Evolutionary conservation across 176 grass and related monocot species (phyloP).

Genomic region (Canna indica): DNA sequence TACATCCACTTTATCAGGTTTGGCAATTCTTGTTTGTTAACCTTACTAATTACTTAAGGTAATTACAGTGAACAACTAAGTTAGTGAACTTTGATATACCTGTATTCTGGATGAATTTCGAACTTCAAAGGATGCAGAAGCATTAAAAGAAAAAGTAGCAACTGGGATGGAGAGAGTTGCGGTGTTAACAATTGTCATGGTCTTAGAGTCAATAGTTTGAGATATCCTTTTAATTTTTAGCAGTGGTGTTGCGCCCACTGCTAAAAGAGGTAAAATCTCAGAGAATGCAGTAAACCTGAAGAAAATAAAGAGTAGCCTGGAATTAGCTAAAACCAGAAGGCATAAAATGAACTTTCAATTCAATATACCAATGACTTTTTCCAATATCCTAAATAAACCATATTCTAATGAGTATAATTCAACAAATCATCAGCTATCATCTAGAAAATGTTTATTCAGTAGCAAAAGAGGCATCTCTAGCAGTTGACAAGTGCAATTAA

Average conservation of each 20-base stretch:
- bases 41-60: conserved; percentile 6
- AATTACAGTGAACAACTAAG: background rate
- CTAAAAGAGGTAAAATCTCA: conserved; percentile 74
- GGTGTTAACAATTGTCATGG: conserved; percentile 55
- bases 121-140: conserved; percentile 69
- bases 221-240: conserved; percentile 81
- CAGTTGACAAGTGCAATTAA: background rate
- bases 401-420: too few species aligned
- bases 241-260: conserved; percentile 51
- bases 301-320: conserved; percentile 9
- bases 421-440: background rate
- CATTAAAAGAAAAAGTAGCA: conserved; percentile 68
- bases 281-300: conserved; percentile 81
- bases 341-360: background rate
- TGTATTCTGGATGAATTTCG: conserved; percentile 67
- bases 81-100: conserved; percentile 40
- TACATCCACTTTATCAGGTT: too few species aligned
- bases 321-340: conserved; percentile 4
- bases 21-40: background rate
- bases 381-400: background rate
- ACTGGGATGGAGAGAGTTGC: conserved; percentile 63
- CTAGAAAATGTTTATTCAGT: background rate
- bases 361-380: background rate
- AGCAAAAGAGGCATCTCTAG: background rate
- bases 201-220: conserved; percentile 65